phyloP scores from a whole-genome alignment of 148 eudicot species.

The Vaccinium darrowii region DNA sequence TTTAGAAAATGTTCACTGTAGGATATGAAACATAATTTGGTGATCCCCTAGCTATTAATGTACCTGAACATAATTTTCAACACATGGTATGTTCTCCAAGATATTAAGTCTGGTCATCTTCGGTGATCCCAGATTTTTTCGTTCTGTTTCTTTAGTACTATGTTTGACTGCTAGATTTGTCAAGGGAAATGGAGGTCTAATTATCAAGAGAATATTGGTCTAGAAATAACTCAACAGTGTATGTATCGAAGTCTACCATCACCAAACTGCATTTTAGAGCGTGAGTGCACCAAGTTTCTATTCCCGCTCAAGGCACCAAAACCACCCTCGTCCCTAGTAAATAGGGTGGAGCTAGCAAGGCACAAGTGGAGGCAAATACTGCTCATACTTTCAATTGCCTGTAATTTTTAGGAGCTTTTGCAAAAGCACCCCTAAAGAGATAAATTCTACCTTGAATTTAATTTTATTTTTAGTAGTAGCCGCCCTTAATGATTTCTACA shows the following conservation, averaged over 20 bases:
- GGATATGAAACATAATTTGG: neutral
- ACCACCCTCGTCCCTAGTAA: neutral
- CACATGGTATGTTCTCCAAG: neutral
- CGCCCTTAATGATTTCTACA: neutral
- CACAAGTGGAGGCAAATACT: neutral
- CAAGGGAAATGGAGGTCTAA: neutral
- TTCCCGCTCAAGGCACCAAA: neutral
- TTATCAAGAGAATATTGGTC: neutral
- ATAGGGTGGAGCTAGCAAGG: neutral
- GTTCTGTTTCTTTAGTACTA: neutral
- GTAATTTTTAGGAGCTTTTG: neutral
- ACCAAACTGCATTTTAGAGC: neutral
- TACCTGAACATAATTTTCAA: neutral
- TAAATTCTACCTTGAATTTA: neutral
- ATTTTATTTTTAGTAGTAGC: neutral
- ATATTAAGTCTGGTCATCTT: neutral
- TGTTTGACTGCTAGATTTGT: conserved; percentile 1
- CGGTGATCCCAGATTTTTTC: neutral
- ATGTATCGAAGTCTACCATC: neutral
- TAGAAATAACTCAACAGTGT: neutral
- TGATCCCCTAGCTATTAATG: neutral
- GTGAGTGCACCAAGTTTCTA: neutral
- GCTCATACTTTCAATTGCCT: neutral
- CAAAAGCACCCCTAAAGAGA: neutral
- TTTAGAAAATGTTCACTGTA: neutral